Conservation (phyloP, 495 filamentous ascomycete genomes). For the Terfezia boudieri region DNA sequence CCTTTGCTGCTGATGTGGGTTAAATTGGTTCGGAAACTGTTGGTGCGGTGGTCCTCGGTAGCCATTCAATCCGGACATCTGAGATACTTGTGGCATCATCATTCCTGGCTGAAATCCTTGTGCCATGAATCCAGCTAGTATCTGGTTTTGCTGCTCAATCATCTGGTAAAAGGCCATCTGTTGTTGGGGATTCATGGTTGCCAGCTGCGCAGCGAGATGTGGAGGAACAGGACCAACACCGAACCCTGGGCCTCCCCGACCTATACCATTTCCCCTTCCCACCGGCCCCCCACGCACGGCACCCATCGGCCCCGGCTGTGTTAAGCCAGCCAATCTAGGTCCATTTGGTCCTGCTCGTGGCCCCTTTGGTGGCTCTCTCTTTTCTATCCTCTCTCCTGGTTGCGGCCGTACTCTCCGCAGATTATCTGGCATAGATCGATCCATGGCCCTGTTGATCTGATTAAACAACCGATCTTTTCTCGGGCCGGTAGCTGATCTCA, state of each 20-base stretch:
- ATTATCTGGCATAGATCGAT: constrained; percentile 44
- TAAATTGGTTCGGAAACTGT: constrained; percentile 26
- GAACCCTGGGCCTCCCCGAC: constrained; percentile 20
- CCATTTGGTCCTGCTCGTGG: constrained; percentile 26
- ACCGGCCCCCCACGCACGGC: neutral
- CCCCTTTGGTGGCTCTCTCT: constrained; percentile 49
- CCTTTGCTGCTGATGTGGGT: constrained; percentile 23
- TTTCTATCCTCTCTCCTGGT: constrained; percentile 54
- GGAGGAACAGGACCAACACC: constrained; percentile 18
- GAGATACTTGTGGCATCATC: neutral
- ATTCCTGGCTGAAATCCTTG: neutral
- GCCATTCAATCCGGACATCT: neutral
- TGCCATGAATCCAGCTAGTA: constrained; percentile 47
- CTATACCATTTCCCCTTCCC: constrained; percentile 1
- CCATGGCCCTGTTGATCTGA: constrained; percentile 71
- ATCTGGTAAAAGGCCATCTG: constrained; percentile 65
- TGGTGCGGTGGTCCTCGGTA: constrained; percentile 5
- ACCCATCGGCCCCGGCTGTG: neutral
- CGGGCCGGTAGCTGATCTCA: constrained; percentile 39
- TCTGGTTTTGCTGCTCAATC: constrained; percentile 70
- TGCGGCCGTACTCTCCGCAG: constrained; percentile 64
- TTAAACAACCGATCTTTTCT: constrained; percentile 56
- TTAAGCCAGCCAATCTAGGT: constrained; percentile 10
- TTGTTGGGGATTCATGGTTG: constrained; percentile 36
- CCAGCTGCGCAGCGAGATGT: constrained; percentile 6